A percentile compares a stretch with the other conserved stretches of the same genome.
These are phyloP conservation scores for Panus rudis DNA, from an alignment of 768 basidiomycete species.

Conservation along the genomic window DNA sequence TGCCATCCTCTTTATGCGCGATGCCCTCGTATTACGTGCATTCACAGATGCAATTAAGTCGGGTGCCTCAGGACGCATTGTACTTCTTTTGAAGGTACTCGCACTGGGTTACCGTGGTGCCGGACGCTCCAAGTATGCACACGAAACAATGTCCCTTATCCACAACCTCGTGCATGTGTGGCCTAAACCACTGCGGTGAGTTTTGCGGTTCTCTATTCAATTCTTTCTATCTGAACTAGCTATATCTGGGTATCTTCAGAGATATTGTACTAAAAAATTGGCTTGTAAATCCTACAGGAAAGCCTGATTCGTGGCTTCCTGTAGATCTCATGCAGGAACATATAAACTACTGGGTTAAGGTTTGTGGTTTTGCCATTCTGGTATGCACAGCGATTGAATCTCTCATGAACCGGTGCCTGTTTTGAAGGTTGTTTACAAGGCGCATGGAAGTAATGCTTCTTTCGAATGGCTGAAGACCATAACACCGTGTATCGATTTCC, in stretches of 20 bases:
- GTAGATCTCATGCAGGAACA: conserved; percentile 30
- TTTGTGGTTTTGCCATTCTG: no score
- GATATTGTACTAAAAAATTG: conserved; percentile 26
- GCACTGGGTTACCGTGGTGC: conserved; percentile 19
- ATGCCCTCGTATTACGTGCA: conserved; percentile 19
- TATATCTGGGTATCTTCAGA: conserved; percentile 7
- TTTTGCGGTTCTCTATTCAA: background rate
- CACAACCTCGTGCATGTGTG: conserved; percentile 14
- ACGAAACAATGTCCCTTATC: conserved; percentile 11
- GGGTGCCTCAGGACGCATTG: conserved; percentile 24
- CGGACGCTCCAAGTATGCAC: conserved; percentile 24
- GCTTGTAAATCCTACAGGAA: conserved; percentile 25
- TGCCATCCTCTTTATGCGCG: conserved; percentile 22
- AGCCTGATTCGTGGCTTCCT: conserved; percentile 17
- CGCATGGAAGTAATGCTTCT: conserved; percentile 26
- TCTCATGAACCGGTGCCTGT: background rate
- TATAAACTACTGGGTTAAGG: conserved; percentile 29
- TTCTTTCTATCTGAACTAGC: background rate
- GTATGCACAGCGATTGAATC: background rate
- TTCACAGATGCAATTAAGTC: conserved; percentile 23
- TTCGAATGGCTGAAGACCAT: conserved; percentile 29
- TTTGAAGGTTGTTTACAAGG: conserved; percentile 23
- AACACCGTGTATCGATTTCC: conserved; percentile 23
- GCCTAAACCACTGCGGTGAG: conserved; percentile 10
- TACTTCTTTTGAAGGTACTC: conserved; percentile 18